phyloP scores from a whole-genome alignment of 2,329 filamentous ascomycete species.

The Myrmaecium sp. region DNA sequence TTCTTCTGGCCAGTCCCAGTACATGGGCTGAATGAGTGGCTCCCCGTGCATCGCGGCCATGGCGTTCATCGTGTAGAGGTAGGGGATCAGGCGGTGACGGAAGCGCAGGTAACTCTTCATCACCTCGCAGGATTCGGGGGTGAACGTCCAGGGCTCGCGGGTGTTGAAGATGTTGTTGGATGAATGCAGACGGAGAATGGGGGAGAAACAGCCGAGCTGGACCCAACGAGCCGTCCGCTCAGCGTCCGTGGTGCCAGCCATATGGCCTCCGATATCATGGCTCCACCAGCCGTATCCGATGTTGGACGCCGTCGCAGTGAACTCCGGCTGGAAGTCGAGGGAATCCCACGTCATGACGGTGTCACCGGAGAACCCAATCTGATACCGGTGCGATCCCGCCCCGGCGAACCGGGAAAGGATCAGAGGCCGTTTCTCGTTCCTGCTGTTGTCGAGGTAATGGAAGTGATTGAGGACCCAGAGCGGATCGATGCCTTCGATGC shows the following conservation, averaged over 20 bases:
- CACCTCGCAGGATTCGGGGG: slow-evolving; percentile 26
- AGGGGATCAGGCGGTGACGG: slow-evolving; percentile 43
- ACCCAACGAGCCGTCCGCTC: slow-evolving; percentile 44
- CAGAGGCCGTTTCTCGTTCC: slow-evolving; percentile 30
- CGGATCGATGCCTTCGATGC: slow-evolving; percentile 41
- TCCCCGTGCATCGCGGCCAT: slow-evolving; percentile 22
- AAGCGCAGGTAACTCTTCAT: slow-evolving; percentile 36
- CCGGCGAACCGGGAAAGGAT: slow-evolving; percentile 47
- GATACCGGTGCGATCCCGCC: slow-evolving; percentile 46
- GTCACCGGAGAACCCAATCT: slow-evolving; percentile 48
- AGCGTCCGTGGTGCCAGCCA: slow-evolving; percentile 37
- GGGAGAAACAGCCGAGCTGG: slow-evolving; percentile 44
- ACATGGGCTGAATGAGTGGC: slow-evolving; percentile 43
- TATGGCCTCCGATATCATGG: slow-evolving; percentile 51
- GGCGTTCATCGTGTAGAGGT: slow-evolving; percentile 41
- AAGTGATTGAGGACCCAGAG: slow-evolving; percentile 50
- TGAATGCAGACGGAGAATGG: slow-evolving; percentile 44
- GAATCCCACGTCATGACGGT: slow-evolving; percentile 42
- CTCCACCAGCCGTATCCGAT: slow-evolving; percentile 55
- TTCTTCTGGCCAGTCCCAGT: slow-evolving; percentile 39
- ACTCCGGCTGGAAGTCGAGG: slow-evolving; percentile 47
- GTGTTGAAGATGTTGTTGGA: slow-evolving; percentile 39
- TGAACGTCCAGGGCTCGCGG: slow-evolving; percentile 46
- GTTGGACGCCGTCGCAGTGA: slow-evolving; percentile 48
- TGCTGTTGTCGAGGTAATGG: slow-evolving; percentile 38